Conservation (phyloP, 306 rosid genomes). For the Malus domestica region DNA sequence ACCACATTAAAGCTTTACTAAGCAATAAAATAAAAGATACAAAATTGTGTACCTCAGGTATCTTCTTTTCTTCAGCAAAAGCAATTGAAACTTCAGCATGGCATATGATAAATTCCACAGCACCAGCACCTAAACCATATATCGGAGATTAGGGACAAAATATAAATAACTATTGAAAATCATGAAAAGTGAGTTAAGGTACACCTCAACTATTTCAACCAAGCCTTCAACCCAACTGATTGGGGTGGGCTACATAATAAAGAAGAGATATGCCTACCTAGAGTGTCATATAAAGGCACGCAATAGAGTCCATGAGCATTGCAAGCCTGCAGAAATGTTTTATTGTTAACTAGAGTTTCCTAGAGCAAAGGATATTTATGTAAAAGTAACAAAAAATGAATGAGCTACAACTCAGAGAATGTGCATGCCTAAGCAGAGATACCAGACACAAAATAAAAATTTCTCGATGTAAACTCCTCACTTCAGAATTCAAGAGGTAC, state of each 20-base stretch:
- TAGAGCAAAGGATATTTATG: constrained; percentile 8
- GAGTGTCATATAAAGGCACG: constrained; percentile 88
- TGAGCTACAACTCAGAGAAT: background rate
- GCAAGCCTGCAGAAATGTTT: constrained; percentile 62
- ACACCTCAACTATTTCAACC: background rate
- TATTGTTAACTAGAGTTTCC: constrained; percentile 10
- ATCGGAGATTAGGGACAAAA: constrained; percentile 18
- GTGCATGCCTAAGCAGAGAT: background rate
- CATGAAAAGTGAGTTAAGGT: background rate
- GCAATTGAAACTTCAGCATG: constrained; percentile 79
- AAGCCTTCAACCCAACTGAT: background rate
- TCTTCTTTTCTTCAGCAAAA: constrained; percentile 79
- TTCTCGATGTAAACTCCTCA: background rate
- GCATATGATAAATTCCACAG: constrained; percentile 72
- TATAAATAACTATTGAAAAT: background rate
- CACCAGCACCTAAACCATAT: constrained; percentile 67
- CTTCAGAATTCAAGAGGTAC: background rate
- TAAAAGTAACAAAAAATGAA: constrained; percentile 1
- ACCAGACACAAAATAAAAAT: background rate
- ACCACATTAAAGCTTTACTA: background rate
- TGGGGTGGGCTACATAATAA: constrained; percentile 7
- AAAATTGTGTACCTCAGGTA: constrained; percentile 56
- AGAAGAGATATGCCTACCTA: constrained; percentile 53
- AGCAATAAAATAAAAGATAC: background rate
- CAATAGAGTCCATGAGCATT: constrained; percentile 93